Evolutionary conservation across 305 asterid genomes (phyloP).

Genomic region (Solanum hybrid): DNA sequence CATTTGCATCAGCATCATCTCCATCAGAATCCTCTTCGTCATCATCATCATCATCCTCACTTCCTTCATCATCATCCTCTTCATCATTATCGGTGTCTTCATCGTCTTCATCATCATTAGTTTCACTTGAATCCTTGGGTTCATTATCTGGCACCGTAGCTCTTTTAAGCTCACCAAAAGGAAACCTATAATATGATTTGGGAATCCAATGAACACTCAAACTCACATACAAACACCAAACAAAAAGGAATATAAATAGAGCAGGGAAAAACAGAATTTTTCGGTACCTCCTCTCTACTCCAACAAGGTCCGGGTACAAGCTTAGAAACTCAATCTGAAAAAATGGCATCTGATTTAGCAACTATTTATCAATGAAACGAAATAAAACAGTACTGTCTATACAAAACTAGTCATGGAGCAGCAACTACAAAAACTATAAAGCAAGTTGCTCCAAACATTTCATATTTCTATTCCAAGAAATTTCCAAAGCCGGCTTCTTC

Average conservation of each 20-base stretch:
- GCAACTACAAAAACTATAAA: not conserved
- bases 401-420: not conserved
- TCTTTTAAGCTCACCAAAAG: constrained; percentile 20
- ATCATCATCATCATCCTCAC: constrained; percentile 17
- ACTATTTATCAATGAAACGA: not conserved
- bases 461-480: not conserved
- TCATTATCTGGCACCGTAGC: constrained; percentile 16
- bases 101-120: constrained; percentile 17
- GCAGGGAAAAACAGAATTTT: not conserved
- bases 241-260: not conserved
- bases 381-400: not conserved
- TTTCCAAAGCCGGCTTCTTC: not conserved
- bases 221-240: not conserved
- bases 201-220: not conserved
- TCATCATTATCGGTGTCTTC: constrained; percentile 14
- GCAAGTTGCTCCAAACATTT: not conserved
- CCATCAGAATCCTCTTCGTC: constrained; percentile 15
- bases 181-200: constrained; percentile 26
- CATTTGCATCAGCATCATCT: constrained; percentile 34
- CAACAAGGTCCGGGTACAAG: constrained; percentile 15
- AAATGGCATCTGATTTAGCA: constrained; percentile 1
- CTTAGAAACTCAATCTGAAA: constrained; percentile 24
- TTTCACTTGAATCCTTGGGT: constrained; percentile 32
- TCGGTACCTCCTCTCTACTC: constrained; percentile 24
- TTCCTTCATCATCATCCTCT: no score